These are phyloP conservation scores for Suillus americanus DNA, from an alignment of 768 basidiomycete genomes.

Conservation along the genomic window DNA sequence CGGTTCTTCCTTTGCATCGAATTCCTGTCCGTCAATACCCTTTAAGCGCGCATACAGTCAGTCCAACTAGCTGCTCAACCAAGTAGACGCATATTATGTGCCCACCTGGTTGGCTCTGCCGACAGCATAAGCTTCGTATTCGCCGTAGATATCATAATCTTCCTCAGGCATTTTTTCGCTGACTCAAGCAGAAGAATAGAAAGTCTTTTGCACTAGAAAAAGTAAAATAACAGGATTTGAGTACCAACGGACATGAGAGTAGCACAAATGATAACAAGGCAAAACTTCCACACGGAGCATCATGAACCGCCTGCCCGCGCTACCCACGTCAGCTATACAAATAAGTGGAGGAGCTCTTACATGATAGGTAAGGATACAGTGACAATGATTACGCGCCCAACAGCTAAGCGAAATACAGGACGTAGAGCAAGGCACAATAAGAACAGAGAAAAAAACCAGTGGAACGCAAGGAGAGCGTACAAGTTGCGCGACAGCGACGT, in stretches of 20 bases:
- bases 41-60: constrained; percentile 12
- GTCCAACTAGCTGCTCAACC: constrained; percentile 6
- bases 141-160: constrained; percentile 82
- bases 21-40: constrained; percentile 34
- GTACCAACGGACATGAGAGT: constrained; percentile 36
- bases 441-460: constrained; percentile 13
- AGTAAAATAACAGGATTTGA: constrained; percentile 35
- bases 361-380: constrained; percentile 36
- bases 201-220: constrained; percentile 38
- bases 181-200: constrained; percentile 25
- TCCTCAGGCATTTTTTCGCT: constrained; percentile 64
- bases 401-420: constrained; percentile 21
- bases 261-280: constrained; percentile 23
- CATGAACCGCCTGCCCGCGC: constrained; percentile 19
- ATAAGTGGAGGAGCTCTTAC: constrained; percentile 26
- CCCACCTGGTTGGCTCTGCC: constrained; percentile 36
- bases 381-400: constrained; percentile 23
- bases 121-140: constrained; percentile 53
- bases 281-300: constrained; percentile 21
- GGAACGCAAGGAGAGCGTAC: constrained; percentile 10
- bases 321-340: constrained; percentile 30
- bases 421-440: constrained; percentile 22
- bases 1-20: constrained; percentile 36
- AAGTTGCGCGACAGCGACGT: constrained; percentile 8
- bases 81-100: constrained; percentile 5